Evolutionary conservation across 2,329 filamentous ascomycete genomes (phyloP), one percentile per base, ranked within the genome.

Genomic region (Aspergillus jensenii): DNA sequence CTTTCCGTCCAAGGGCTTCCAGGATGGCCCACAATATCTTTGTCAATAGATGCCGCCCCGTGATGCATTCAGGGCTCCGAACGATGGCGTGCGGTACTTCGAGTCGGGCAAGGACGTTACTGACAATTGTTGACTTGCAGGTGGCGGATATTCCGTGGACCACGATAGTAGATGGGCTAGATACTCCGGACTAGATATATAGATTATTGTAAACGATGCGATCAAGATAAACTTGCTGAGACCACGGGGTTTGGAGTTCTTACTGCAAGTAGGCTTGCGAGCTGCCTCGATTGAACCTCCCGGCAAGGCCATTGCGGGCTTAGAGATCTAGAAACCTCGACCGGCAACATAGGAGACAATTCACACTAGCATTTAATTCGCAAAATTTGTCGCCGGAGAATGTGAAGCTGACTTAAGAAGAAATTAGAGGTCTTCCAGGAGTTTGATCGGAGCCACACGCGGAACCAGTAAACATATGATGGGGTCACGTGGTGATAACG

Each of bases 111-210:
- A 96, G 82, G 15, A 91, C 82, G 3, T 82, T 80, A 56, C 81
- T 80, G 3, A 88, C 80, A 51, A 96, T 82, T 48, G 85, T 84
- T 33, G 87, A 90, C 77, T 98, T 98, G 41, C 92, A 93, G 0
- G 93, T 96, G 2, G 91, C 89, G 68, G 93, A 87, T 31, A 92
- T 85, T 51, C 95, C 95, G 73, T 98, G 87, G 49, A 96, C 75
- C 21, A 97, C 86, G 11, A 97, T 74, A 59, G 90, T 90, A 11
- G 86, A 80, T 56, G 89, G 90, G 56, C 85, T 87, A 31, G 90
- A 87, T n/a, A 87, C 62, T 15, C 57, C 39, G 43, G 70, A 68
- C 75, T 78, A 57, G 2, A 21, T 17, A 3, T 14, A 19, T 33
- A 31, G 49, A 41, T 17, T 11, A 48, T 4, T 41, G n/a, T 48